Base-by-base conservation (phyloP, 2,329 filamentous ascomycete species). In the Colletotrichum tamarilloi region DNA sequence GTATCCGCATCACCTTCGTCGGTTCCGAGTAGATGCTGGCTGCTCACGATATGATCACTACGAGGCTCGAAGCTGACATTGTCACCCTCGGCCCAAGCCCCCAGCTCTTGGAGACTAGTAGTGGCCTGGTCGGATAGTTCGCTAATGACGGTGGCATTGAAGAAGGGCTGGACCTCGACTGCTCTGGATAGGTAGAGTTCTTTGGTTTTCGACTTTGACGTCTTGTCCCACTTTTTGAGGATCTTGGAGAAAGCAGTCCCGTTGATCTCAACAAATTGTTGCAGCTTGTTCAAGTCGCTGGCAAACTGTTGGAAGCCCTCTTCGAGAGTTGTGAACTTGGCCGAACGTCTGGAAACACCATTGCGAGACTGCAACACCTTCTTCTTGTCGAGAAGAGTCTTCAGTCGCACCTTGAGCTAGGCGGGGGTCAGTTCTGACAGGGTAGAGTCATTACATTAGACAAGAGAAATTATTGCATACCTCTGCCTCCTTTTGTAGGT, bases 141-240 rank as follows among this genome's bases (percentile, higher is more conserved):
- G 83, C 95, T 97, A 80, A 99, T 97, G 77, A 98, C 95, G 76
- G 97, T 94, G 58, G 96, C 92, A 83, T 99, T 98, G 88, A 98
- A 99, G 83, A 97, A 98, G 7, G 97, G 97, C 80, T 98, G 97
- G 8, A 98, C 95, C 82, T 99, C 97, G 75, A 99, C 96, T 9
- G 97, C 97, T 73, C 97, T 90, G 11, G 97, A 97, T 46, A 99
- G 91, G 81, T 98, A 99, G 53, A 98, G 90, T 84, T 98, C 97
- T 83, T 99, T 99, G 73, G 97, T 98, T 82, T 96, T 96, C 64
- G 96, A 98, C 88, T 98, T 99, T 77, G 96, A 98, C 1, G 95
- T 98, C 89, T 99, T 99, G 85, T 99, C 97, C 97, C 97, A 99
- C 90, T 99, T 99, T 85, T 99, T 99, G 76, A 99, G 86, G 73